A percentile compares a stretch with the other conserved stretches of the same genome.
phyloP scores from a whole-genome alignment of 805 yeast species.

The Starmerella khaoyaiensis region DNA sequence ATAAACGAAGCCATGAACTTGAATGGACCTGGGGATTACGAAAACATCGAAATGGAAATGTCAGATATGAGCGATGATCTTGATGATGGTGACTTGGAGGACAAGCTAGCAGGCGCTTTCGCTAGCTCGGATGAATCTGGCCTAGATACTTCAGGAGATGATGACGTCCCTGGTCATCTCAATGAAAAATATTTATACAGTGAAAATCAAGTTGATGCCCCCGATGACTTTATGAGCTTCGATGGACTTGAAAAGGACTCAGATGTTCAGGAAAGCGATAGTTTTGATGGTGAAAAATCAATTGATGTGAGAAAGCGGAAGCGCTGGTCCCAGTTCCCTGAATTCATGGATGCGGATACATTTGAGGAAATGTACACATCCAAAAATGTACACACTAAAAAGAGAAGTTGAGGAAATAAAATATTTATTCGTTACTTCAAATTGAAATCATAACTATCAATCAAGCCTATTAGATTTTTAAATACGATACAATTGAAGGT shows the following conservation, averaged over 20 bases:
- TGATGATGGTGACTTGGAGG: constrained; percentile 31
- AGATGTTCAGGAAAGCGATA: constrained; percentile 3
- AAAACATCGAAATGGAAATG: constrained; percentile 37
- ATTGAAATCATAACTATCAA: not conserved
- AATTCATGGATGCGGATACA: constrained; percentile 23
- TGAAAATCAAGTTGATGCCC: not conserved
- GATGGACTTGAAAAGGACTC: constrained; percentile 2
- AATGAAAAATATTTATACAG: constrained; percentile 1
- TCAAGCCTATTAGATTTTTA: not conserved
- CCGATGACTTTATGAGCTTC: constrained; percentile 13
- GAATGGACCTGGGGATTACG: constrained; percentile 61
- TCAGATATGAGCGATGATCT: constrained; percentile 28
- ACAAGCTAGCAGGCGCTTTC: constrained; percentile 26
- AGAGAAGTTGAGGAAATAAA: not conserved
- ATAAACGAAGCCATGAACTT: constrained; percentile 71
- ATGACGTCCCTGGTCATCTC: not conserved
- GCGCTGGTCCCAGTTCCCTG: constrained; percentile 21
- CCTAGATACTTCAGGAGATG: constrained; percentile 42
- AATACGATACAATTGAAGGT: no score
- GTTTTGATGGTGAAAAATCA: constrained; percentile 2
- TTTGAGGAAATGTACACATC: constrained; percentile 19
- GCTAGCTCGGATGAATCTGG: constrained; percentile 19
- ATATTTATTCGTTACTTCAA: not conserved
- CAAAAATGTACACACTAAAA: not conserved
- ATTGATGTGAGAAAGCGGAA: constrained; percentile 18